Base-by-base conservation (phyloP, 805 yeast species). In the Kodamaea nitidulidarum region DNA sequence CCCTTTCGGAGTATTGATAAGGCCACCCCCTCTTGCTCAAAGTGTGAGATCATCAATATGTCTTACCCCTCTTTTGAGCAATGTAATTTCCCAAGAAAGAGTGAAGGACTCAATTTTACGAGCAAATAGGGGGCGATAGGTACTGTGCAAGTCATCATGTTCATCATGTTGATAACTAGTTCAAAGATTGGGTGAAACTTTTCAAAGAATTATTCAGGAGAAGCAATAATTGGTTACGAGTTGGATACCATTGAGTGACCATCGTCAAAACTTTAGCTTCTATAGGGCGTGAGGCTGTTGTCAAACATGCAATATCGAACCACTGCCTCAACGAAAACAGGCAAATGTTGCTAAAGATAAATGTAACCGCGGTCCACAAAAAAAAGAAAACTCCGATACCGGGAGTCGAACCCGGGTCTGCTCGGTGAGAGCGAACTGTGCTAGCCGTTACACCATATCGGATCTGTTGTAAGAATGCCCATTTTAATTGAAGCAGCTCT, bases 401-500 rank as follows among this genome's bases (percentile, higher is more conserved):
- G 85, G 85, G 85, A 78, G 83, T 80, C 84, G 85, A 80, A 80
- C 85, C 84, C 85, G 82, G 81, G 78, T 72, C 67, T 79, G 81
- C 84, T 76, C 84, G 83, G 84, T 79, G 84, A 80, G 78, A 79
- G 84, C 83, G 82, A 76, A 76, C 82, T 81, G 80, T 79, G 83
- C 77, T 79, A 78, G 80, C 84, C 84, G 81, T 78, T 79, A 79
- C 84, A 79, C 84, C 75, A 79, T 73, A 78, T 77, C 84, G 84
- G 83, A 78, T 30, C n/a, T 11, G 5, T 27, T 12, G 8, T 27
- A 27, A 12, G 16, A n/a, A n/a, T n/a, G n/a, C n/a, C n/a, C n/a
- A n/a, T n/a, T n/a, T n/a, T n/a, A n/a, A n/a, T n/a, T n/a, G n/a
- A n/a, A n/a, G n/a, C n/a, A n/a, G n/a, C n/a, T n/a, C n/a, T n/a